Percentiles rank a stretch among this genome's conserved stretches.
Evolutionary conservation across 371 early-diverging fungal species (phyloP).

Genomic region (Cokeromyces recurvatus): DNA sequence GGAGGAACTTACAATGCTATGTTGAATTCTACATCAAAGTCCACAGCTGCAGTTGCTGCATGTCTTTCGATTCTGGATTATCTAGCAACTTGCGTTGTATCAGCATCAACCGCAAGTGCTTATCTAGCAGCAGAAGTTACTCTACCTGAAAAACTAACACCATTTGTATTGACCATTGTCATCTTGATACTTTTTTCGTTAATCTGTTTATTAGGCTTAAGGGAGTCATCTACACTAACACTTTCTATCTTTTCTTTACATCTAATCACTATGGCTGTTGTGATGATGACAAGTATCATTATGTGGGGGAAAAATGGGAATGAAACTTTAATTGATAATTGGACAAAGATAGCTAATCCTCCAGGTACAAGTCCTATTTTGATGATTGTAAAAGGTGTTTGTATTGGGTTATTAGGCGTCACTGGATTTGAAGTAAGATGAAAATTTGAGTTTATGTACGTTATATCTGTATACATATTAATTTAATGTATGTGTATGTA

Average conservation of each 20-base stretch:
- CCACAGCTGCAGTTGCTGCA: constrained; percentile 46
- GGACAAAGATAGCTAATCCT: constrained; percentile 27
- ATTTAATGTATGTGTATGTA: too few relatives aligned
- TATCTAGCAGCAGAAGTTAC: constrained; percentile 44
- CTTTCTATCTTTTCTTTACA: constrained; percentile 40
- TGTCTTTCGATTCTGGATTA: constrained; percentile 47
- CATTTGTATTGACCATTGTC: constrained; percentile 39
- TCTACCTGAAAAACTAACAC: constrained; percentile 17
- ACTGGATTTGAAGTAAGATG: constrained; percentile 46
- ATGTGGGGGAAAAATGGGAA: constrained; percentile 35
- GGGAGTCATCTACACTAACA: constrained; percentile 43
- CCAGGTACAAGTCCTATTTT: constrained; percentile 22
- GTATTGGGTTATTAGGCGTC: constrained; percentile 54
- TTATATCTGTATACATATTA: too few relatives aligned
- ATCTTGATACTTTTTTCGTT: constrained; percentile 37
- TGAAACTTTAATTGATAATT: constrained; percentile 36
- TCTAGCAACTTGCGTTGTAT: constrained; percentile 51
- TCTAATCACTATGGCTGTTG: constrained; percentile 31
- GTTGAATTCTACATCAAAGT: constrained; percentile 43
- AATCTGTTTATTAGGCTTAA: constrained; percentile 32
- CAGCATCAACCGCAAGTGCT: constrained; percentile 51
- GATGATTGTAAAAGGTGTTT: constrained; percentile 47
- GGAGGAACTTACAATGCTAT: constrained; percentile 53
- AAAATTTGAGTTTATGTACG: too few relatives aligned
- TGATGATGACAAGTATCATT: constrained; percentile 38